These are phyloP conservation scores for Talaromyces amestolkiae DNA, from an alignment of 2,329 filamentous ascomycete genomes.

Conservation along the genomic window DNA sequence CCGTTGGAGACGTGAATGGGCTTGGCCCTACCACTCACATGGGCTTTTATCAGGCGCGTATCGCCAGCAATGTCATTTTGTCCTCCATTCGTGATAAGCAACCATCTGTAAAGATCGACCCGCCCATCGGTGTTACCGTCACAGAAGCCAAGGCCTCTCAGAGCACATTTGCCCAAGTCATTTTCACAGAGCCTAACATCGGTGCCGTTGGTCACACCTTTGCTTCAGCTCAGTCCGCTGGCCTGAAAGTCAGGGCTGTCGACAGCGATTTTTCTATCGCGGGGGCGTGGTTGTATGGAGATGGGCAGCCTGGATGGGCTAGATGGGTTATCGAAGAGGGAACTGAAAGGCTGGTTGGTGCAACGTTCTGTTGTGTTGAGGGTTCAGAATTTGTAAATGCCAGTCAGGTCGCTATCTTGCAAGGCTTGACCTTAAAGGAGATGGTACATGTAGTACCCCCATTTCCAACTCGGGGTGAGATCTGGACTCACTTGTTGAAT, in stretches of 20 bases:
- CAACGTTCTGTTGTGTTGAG: slow-evolving; percentile 3
- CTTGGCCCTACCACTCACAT: slow-evolving; percentile 2
- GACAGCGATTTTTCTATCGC: not conserved
- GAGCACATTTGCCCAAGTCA: slow-evolving; percentile 1
- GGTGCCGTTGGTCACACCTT: not conserved
- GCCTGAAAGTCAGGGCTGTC: slow-evolving; percentile 1
- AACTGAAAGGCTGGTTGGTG: not conserved
- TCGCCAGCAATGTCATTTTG: not conserved
- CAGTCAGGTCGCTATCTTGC: not conserved
- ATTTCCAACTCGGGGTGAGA: slow-evolving; percentile 1
- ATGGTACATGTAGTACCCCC: slow-evolving; percentile 2
- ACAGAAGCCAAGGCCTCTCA: not conserved
- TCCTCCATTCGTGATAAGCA: not conserved
- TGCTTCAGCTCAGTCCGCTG: slow-evolving; percentile 1
- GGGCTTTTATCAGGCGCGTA: not conserved
- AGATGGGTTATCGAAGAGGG: slow-evolving; percentile 1
- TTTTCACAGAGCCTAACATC: slow-evolving; percentile 5
- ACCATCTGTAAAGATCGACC: not conserved
- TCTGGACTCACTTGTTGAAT: not conserved
- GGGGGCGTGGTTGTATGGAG: slow-evolving; percentile 1
- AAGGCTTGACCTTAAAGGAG: slow-evolving; percentile 1
- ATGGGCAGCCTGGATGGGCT: slow-evolving; percentile 6
- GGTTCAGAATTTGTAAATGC: not conserved
- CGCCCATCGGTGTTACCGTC: not conserved
- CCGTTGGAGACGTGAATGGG: not conserved